These are phyloP conservation scores for Crithidia sp. DNA, from an alignment of 208 protist genomes.

Conservation along the genomic window DNA sequence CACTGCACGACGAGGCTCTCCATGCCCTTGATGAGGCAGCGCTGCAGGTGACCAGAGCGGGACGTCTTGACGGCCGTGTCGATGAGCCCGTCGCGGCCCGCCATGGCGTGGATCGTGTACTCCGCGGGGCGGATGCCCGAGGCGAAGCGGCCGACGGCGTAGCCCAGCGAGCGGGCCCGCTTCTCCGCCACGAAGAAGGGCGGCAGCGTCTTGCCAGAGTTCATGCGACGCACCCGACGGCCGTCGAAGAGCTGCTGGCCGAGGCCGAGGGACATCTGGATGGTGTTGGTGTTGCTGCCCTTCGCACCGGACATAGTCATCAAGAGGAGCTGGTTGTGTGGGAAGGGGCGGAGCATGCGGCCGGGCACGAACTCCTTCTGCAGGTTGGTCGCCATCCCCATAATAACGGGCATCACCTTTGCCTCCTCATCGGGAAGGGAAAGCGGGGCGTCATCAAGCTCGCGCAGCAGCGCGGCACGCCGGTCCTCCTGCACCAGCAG, in stretches of 20 bases:
- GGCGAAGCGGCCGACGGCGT: slow-evolving; percentile 96
- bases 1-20: slow-evolving; percentile 95
- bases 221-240: slow-evolving; percentile 96
- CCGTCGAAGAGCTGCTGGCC: slow-evolving; percentile 99
- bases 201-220: slow-evolving; percentile 97
- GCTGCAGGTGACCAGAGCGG: slow-evolving; percentile 98
- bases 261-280: slow-evolving; percentile 96
- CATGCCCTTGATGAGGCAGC: slow-evolving; percentile 97
- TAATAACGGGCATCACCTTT: slow-evolving; percentile 79
- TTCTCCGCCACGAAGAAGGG: slow-evolving; percentile 82
- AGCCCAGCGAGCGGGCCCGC: slow-evolving; percentile 87
- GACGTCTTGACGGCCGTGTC: slow-evolving; percentile 99
- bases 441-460: slow-evolving; percentile 83
- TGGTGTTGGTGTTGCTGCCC: slow-evolving; percentile 98
- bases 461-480: slow-evolving; percentile 68
- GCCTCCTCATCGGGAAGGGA: slow-evolving; percentile 79
- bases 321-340: slow-evolving; percentile 97
- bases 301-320: slow-evolving; percentile 99
- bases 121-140: slow-evolving; percentile 98
- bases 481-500: slow-evolving; percentile 85
- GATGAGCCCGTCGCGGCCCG: slow-evolving; percentile 99
- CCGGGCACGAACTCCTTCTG: slow-evolving; percentile 91
- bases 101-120: slow-evolving; percentile 99
- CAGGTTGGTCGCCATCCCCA: slow-evolving; percentile 77
- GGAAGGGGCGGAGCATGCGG: slow-evolving; percentile 94